Evolutionary conservation across 495 filamentous ascomycete species (phyloP).

Genomic region (Lasiosphaeria miniovina): DNA sequence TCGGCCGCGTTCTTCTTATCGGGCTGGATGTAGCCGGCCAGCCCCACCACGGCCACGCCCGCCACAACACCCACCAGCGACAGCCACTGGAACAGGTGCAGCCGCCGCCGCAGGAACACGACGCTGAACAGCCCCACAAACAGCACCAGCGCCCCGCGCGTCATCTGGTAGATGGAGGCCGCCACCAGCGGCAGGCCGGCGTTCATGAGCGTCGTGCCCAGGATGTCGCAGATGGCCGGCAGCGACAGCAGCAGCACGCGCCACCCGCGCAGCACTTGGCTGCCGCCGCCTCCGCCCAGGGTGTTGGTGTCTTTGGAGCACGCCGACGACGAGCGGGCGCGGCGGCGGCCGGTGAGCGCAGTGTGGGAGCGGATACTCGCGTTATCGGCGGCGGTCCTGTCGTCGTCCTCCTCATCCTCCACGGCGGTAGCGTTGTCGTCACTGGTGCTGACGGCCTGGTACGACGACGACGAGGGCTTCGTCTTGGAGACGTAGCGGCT

Average conservation of each 20-base stretch:
- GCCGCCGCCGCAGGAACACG: conserved; percentile 73
- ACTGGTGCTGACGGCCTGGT: conserved; percentile 55
- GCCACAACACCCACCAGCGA: conserved; percentile 81
- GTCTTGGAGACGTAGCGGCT: conserved; percentile 48
- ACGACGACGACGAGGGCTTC: conserved; percentile 49
- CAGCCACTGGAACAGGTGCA: conserved; percentile 84
- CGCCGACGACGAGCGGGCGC: conserved; percentile 8
- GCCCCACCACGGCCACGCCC: conserved; percentile 84
- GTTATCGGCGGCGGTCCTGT: conserved; percentile 29
- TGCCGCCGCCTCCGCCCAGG: too few species aligned
- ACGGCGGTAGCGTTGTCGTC: conserved; percentile 21
- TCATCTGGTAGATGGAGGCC: conserved; percentile 98
- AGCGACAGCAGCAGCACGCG: conserved; percentile 74
- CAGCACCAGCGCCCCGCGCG: conserved; percentile 84
- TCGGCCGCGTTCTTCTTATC: conserved; percentile 50
- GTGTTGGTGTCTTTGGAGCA: conserved; percentile 23
- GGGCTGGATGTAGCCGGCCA: conserved; percentile 78
- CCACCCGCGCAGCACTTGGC: conserved; percentile 60
- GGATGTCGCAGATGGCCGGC: conserved; percentile 90
- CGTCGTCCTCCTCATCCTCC: conserved; percentile 12
- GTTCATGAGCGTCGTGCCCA: conserved; percentile 95
- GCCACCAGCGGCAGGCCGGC: conserved; percentile 90
- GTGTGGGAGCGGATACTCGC: conserved; percentile 46
- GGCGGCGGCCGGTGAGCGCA: conserved; percentile 42
- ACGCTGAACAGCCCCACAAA: conserved; percentile 97